phyloP scores from a whole-genome alignment of 768 basidiomycete species.

The Mycena vitilis region DNA sequence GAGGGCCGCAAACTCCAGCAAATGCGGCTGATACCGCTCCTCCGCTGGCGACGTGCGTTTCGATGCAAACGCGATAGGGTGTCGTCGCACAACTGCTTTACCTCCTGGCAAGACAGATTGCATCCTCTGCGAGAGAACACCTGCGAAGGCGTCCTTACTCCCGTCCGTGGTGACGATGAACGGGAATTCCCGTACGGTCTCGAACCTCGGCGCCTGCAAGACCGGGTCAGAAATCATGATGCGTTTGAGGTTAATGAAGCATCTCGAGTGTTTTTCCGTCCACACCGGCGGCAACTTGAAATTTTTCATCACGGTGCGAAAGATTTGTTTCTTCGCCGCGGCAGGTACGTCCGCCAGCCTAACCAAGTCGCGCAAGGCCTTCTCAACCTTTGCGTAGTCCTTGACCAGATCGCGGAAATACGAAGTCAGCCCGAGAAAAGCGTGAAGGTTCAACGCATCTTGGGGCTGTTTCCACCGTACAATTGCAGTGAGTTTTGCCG shows the following conservation, averaged over 20 bases:
- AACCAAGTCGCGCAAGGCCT: constrained; percentile 46
- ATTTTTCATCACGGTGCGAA: constrained; percentile 39
- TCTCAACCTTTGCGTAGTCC: constrained; percentile 41
- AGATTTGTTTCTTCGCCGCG: constrained; percentile 38
- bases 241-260: constrained; percentile 42
- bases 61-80: constrained; percentile 49
- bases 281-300: constrained; percentile 33
- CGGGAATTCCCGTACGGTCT: constrained; percentile 39
- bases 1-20: constrained; percentile 46
- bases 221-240: constrained; percentile 39
- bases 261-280: constrained; percentile 35
- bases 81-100: constrained; percentile 21
- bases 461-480: constrained; percentile 48
- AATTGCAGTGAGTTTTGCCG: constrained; percentile 51
- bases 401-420: constrained; percentile 50
- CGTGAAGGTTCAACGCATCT: constrained; percentile 42
- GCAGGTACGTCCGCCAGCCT: constrained; percentile 36
- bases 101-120: constrained; percentile 30
- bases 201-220: constrained; percentile 36
- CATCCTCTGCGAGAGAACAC: constrained; percentile 40
- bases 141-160: constrained; percentile 44
- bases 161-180: constrained; percentile 48
- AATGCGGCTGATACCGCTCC: constrained; percentile 44
- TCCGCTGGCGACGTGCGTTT: constrained; percentile 48
- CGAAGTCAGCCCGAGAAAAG: constrained; percentile 50